Evolutionary conservation across 495 filamentous ascomycete species (phyloP).

Genomic region (Talaromyces ruber): DNA sequence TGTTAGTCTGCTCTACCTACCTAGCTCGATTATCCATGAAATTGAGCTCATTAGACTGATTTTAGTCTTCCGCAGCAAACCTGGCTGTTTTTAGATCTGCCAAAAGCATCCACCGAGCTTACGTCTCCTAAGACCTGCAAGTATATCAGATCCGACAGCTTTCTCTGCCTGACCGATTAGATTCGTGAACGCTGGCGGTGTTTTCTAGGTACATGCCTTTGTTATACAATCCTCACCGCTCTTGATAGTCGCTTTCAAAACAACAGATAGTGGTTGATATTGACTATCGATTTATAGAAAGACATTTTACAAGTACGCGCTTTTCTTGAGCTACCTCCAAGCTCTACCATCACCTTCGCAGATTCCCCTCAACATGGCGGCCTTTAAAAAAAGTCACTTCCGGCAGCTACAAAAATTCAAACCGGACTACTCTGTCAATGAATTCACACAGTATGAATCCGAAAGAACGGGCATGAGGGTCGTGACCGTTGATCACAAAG

Average conservation of each 20-base stretch:
- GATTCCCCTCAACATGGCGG: conserved; percentile 23
- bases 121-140: neutral
- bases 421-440: conserved; percentile 77
- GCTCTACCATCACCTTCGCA: neutral
- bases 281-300: neutral
- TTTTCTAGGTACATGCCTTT: neutral
- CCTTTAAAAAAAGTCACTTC: conserved; percentile 49
- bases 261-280: neutral
- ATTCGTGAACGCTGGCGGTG: neutral
- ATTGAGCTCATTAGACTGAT: neutral
- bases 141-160: neutral
- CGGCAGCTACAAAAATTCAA: conserved; percentile 76
- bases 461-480: conserved; percentile 88
- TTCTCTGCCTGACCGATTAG: neutral
- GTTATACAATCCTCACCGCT: neutral
- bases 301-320: neutral
- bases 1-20: neutral
- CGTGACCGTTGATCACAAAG: conserved; percentile 82
- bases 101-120: neutral
- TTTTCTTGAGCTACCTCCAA: neutral
- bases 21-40: neutral
- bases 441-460: conserved; percentile 81
- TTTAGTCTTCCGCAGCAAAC: neutral
- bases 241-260: neutral
- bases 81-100: neutral